These are phyloP conservation scores for Colletotrichum falcatum DNA, from an alignment of 2,329 filamentous ascomycete genomes.

Conservation along the genomic window DNA sequence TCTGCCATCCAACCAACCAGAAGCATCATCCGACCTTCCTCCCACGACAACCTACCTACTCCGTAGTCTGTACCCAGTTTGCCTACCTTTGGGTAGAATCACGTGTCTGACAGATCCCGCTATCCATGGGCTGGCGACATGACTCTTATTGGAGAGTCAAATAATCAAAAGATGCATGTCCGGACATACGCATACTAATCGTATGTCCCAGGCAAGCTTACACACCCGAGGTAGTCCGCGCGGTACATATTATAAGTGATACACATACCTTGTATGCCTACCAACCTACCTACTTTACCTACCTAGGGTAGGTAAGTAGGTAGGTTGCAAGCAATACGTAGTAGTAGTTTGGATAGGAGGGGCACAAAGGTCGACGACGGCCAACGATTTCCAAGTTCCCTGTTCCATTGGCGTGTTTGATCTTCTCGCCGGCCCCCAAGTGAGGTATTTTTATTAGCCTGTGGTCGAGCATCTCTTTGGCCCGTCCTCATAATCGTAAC, in stretches of 20 bases:
- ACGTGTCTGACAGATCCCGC: background rate
- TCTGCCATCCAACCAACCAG: background rate
- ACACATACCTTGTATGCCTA: too few species aligned
- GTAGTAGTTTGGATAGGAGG: background rate
- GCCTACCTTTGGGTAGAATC: background rate
- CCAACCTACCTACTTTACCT: too few species aligned
- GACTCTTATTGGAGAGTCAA: too few species aligned
- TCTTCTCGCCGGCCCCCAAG: background rate
- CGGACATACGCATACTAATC: too few species aligned
- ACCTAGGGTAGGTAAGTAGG: too few species aligned
- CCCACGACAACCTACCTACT: background rate
- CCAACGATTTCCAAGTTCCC: background rate
- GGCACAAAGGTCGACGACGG: background rate
- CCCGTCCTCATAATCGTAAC: background rate
- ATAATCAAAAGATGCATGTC: too few species aligned
- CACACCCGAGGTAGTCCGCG: too few species aligned
- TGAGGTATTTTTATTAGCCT: constrained; percentile 11
- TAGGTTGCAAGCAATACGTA: background rate
- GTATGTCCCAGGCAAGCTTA: too few species aligned
- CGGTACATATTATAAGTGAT: too few species aligned
- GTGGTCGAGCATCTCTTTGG: constrained; percentile 5
- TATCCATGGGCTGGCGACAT: background rate
- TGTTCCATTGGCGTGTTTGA: background rate
- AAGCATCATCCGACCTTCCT: background rate
- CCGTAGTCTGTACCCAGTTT: too few species aligned